Percentiles rank a stretch among this genome's conserved stretches.
These are phyloP conservation scores for Pseudocercospora pini-densiflorae DNA, from an alignment of 2,329 filamentous ascomycete species.

Conservation along the genomic window DNA sequence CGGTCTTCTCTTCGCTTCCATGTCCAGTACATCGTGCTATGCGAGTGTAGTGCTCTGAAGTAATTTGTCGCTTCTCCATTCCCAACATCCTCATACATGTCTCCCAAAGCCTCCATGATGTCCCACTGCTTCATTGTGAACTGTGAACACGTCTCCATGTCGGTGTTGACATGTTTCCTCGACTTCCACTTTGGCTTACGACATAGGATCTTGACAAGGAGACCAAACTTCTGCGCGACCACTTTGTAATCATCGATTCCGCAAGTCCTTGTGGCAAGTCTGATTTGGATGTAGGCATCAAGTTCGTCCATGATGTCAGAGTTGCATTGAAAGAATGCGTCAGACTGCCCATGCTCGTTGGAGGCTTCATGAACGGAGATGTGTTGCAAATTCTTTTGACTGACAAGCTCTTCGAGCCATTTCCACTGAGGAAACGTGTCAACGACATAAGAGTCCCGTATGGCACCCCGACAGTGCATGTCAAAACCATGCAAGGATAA, in stretches of 20 bases:
- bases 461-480: no score
- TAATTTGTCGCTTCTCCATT: not conserved
- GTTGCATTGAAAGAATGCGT: not conserved
- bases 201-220: not conserved
- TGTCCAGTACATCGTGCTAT: not conserved
- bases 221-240: not conserved
- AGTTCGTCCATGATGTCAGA: not conserved
- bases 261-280: not conserved
- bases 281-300: not conserved
- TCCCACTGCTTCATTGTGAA: not conserved
- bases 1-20: not conserved
- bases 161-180: not conserved
- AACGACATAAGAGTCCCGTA: no score
- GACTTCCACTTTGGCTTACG: not conserved
- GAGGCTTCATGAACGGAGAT: not conserved
- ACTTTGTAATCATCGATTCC: not conserved
- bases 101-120: not conserved
- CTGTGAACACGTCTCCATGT: not conserved
- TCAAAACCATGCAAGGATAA: no score
- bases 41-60: not conserved
- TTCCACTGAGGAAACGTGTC: not conserved
- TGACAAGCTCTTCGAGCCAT: not conserved
- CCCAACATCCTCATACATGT: not conserved
- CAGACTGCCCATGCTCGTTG: not conserved
- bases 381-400: not conserved